Percentiles rank a stretch among this genome's conserved stretches.
Conservation (phyloP, 1,284 basidiomycete species). For the Neotropicomus parvogracilis region DNA sequence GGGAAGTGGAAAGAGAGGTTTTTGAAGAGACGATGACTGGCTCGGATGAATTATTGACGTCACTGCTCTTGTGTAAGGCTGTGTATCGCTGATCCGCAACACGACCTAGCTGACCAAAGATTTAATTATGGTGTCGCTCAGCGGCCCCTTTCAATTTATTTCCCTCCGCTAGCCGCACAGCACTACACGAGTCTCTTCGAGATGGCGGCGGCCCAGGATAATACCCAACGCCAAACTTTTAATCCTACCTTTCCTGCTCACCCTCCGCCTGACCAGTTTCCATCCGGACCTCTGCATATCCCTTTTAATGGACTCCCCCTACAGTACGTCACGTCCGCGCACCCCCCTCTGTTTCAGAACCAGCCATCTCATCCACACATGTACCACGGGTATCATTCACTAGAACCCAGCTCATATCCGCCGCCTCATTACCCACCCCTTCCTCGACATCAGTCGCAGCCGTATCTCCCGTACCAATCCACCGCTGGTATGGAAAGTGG, state of each 20-base stretch:
- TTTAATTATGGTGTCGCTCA: too few species aligned
- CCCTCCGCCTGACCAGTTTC: slow-evolving; percentile 8
- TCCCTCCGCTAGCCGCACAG: too few species aligned
- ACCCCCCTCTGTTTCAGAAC: slow-evolving; percentile 37
- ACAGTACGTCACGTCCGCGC: slow-evolving; percentile 47
- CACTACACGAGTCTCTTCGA: too few species aligned
- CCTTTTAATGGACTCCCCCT: slow-evolving; percentile 39
- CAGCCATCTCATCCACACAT: slow-evolving; percentile 39
- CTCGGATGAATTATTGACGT: too few species aligned
- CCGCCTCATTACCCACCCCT: slow-evolving; percentile 37
- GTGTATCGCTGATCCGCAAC: too few species aligned
- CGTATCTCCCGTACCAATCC: slow-evolving; percentile 33
- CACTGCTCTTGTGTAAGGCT: too few species aligned
- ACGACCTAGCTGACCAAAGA: too few species aligned
- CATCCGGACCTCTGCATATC: slow-evolving; percentile 28
- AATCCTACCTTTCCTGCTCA: slow-evolving; percentile 4
- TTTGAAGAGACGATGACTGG: too few species aligned
- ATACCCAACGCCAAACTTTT: neutral
- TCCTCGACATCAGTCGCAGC: slow-evolving; percentile 29
- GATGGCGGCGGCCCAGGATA: neutral
- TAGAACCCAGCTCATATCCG: slow-evolving; percentile 33
- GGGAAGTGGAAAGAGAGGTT: too few species aligned
- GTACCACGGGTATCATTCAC: slow-evolving; percentile 32
- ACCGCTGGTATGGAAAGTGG: slow-evolving; percentile 5
- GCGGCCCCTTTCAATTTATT: too few species aligned